phyloP scores from a whole-genome alignment of 1,284 basidiomycete species.

The Apiotrichum veenhuisii region DNA sequence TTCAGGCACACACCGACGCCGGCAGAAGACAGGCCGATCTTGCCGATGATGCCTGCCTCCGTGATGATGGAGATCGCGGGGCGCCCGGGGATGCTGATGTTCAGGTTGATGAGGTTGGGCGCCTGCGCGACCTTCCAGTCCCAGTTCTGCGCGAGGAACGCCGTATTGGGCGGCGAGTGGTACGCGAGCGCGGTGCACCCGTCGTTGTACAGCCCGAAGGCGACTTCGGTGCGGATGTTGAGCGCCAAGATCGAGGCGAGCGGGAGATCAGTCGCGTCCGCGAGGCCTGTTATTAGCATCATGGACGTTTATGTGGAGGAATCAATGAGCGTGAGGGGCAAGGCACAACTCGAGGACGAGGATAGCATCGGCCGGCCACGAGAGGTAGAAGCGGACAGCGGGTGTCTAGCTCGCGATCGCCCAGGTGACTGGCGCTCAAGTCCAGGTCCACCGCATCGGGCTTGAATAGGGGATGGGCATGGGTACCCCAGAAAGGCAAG shows the following conservation, averaged over 20 bases:
- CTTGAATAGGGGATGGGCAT: too few relatives aligned
- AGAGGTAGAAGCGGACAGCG: too few relatives aligned
- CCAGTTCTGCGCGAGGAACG: conserved; percentile 21
- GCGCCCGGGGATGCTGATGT: neutral
- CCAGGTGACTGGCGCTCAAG: too few relatives aligned
- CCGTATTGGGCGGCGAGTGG: conserved; percentile 2
- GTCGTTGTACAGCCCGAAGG: conserved; percentile 16
- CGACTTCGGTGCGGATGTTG: conserved; percentile 23
- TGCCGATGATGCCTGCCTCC: conserved; percentile 22
- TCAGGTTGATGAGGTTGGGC: conserved; percentile 15
- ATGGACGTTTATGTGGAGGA: too few relatives aligned
- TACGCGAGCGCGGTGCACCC: conserved; percentile 15
- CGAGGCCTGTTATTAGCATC: conserved; percentile 14
- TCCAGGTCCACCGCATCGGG: too few relatives aligned
- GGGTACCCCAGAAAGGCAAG: too few relatives aligned
- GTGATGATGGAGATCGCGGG: conserved; percentile 14
- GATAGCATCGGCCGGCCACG: too few relatives aligned
- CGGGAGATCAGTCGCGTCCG: conserved; percentile 8
- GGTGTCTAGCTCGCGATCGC: too few relatives aligned
- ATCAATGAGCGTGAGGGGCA: neutral
- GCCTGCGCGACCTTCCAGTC: conserved; percentile 17
- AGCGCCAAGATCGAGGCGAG: conserved; percentile 13
- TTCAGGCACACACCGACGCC: conserved; percentile 18
- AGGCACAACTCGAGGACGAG: too few relatives aligned
- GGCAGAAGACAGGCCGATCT: conserved; percentile 17